Percentiles rank a stretch among this genome's conserved stretches.
These are phyloP conservation scores for Oryza glumipatula DNA, from an alignment of 176 grass and related monocot species.

Conservation along the genomic window DNA sequence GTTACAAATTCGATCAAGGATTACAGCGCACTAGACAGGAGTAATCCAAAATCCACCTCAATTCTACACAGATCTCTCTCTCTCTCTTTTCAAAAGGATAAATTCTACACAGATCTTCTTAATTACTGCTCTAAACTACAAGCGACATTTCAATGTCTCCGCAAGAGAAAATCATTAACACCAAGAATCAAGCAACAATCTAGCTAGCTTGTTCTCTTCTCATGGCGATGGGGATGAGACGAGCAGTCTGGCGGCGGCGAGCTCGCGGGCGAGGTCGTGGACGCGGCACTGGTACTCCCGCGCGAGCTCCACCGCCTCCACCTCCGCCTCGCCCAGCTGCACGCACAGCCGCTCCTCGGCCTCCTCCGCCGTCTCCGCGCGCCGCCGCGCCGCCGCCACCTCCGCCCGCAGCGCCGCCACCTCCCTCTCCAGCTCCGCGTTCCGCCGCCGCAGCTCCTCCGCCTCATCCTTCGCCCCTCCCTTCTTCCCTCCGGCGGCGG, in stretches of 20 bases:
- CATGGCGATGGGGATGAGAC: background rate
- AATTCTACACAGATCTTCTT: background rate
- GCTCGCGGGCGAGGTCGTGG: slow-evolving; percentile 52
- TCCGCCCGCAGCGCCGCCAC: slow-evolving; percentile 52
- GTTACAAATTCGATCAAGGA: background rate
- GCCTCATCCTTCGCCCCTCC: slow-evolving; percentile 23
- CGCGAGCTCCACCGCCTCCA: slow-evolving; percentile 58
- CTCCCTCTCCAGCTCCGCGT: slow-evolving; percentile 76
- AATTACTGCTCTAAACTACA: background rate
- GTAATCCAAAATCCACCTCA: background rate
- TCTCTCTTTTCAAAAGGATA: too few species aligned
- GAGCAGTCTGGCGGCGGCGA: slow-evolving; percentile 37
- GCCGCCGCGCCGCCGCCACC: slow-evolving; percentile 52
- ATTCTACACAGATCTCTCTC: background rate
- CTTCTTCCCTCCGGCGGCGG: background rate
- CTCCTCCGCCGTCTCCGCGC: slow-evolving; percentile 55
- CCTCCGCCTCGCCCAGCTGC: slow-evolving; percentile 79
- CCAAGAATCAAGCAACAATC: too few species aligned
- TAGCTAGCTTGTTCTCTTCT: background rate
- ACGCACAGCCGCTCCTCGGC: slow-evolving; percentile 83
- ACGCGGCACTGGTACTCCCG: slow-evolving; percentile 42
- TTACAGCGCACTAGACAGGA: background rate
- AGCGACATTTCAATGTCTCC: too few species aligned
- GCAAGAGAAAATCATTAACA: too few species aligned
- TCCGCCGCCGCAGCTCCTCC: slow-evolving; percentile 58